Base-by-base conservation (phyloP, 768 basidiomycete genomes). In the Boletus insuetus region DNA sequence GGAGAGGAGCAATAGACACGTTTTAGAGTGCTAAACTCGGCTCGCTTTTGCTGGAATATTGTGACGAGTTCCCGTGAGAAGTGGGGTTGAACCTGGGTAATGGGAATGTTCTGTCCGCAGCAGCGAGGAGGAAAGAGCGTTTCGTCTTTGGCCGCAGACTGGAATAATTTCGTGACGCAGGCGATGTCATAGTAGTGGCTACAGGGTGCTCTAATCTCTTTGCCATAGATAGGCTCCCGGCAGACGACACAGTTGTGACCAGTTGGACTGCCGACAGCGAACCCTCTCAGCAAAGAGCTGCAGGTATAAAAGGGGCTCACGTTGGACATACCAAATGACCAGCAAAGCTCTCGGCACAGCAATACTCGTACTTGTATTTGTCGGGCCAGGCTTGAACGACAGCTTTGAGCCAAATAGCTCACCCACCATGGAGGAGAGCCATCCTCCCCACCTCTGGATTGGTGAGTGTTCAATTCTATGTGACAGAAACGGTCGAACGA, bases 61-160 rank as follows among this genome's bases (percentile, higher is more conserved):
- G 46, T 26, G 35, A 48, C 13, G 19, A 48, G 34, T 11, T 20
- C 14, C 14, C 22, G 46, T 2, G 47, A n/a, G 37, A 49, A 37
- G 7, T 49, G 37, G 4, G 22, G 37, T 12, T n/a, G 37, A 19
- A 74, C 69, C 4, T 55, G 58, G 11, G 34, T 13, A 32, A 70
- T 42, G 34, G 72, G 58, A 20, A 78, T 73, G 13, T 55, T 53
- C 32, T 61, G 61, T 31, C 66, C 56, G 56, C 77, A 77, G 56
- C 77, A 77, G 24, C 71, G 69, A 34, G 77, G 76, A 4, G 76
- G 77, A 58, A 67, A 76, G 34, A 78, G 68, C 1, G 69, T 62
- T 54, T 77, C 77, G 59, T 78, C 77, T 22, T 51, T 58, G 6
- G 65, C 69, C 1, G 75, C 66, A 17, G 64, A 55, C 47, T 69